Evolutionary conservation across 2,329 filamentous ascomycete genomes (phyloP).

Genomic region (Atkinsonella texensis): DNA sequence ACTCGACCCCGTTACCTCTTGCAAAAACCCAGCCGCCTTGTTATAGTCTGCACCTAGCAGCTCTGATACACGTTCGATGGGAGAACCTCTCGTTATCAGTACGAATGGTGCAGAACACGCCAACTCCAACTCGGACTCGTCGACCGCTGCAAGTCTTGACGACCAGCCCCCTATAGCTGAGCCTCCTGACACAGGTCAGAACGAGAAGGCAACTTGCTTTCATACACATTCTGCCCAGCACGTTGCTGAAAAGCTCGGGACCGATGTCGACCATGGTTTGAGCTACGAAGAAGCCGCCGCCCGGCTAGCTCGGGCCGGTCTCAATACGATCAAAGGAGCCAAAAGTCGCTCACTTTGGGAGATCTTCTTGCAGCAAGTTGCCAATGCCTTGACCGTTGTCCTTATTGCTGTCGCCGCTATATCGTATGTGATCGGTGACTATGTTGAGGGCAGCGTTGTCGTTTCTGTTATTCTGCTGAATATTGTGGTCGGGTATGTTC

Average conservation of each 20-base stretch:
- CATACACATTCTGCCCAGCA: conserved; percentile 24
- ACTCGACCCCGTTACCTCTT: conserved; percentile 4
- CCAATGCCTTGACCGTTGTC: conserved; percentile 64
- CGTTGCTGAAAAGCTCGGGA: conserved; percentile 27
- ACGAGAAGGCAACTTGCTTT: conserved; percentile 21
- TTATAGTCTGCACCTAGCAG: conserved; percentile 6
- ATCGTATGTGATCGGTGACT: conserved; percentile 53
- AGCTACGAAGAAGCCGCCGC: conserved; percentile 47
- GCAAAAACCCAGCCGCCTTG: conserved; percentile 4
- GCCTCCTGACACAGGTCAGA: conserved; percentile 18
- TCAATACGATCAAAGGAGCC: conserved; percentile 60
- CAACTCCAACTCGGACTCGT: conserved; percentile 26
- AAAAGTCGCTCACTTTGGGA: conserved; percentile 62
- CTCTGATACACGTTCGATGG: conserved; percentile 27
- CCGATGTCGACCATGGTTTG: conserved; percentile 46
- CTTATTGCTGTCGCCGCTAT: conserved; percentile 64
- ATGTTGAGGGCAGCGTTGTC: conserved; percentile 51
- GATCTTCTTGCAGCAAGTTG: conserved; percentile 65
- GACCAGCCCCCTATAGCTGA: conserved; percentile 29
- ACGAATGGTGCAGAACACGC: conserved; percentile 30
- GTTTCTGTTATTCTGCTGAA: conserved; percentile 54
- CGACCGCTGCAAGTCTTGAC: conserved; percentile 22
- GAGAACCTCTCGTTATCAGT: conserved; percentile 25
- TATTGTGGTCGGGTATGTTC: conserved; percentile 49
- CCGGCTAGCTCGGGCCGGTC: conserved; percentile 54